Evolutionary conservation across 2,329 filamentous ascomycete genomes (phyloP).

Genomic region (Curvularia sp.): DNA sequence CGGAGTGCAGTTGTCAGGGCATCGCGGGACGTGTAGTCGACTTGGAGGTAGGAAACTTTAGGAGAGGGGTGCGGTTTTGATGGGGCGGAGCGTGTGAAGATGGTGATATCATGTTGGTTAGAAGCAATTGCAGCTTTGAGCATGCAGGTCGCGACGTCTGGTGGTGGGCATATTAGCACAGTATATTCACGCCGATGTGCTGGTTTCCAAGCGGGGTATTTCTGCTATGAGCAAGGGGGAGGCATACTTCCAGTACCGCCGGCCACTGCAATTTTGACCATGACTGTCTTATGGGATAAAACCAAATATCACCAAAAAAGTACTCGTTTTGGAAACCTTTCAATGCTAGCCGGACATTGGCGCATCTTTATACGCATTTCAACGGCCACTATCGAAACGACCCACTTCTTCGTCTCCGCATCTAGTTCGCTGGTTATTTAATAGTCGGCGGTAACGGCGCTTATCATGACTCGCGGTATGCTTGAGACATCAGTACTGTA

Average conservation of each 20-base stretch:
- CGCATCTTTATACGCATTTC: neutral
- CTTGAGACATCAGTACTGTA: neutral
- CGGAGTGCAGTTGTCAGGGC: slow-evolving; percentile 51
- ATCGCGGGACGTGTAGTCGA: slow-evolving; percentile 56
- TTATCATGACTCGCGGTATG: slow-evolving; percentile 4
- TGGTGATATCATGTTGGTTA: slow-evolving; percentile 61
- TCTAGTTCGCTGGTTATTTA: neutral
- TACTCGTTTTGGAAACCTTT: neutral
- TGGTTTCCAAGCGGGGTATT: neutral
- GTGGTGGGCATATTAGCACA: neutral
- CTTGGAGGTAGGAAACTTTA: slow-evolving; percentile 52
- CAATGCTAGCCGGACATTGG: neutral
- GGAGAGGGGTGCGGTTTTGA: slow-evolving; percentile 16
- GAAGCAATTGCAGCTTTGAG: slow-evolving; percentile 59
- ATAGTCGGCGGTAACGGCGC: slow-evolving; percentile 10
- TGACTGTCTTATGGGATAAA: slow-evolving; percentile 9
- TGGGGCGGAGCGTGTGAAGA: slow-evolving; percentile 57
- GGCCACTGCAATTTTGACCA: slow-evolving; percentile 48
- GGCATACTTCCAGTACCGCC: slow-evolving; percentile 49
- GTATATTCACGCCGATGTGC: neutral
- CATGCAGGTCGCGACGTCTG: slow-evolving; percentile 63
- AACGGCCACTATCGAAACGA: neutral
- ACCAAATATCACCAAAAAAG: neutral
- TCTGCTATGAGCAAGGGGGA: neutral
- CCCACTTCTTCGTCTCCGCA: slow-evolving; percentile 4